Base-by-base conservation (phyloP, 1,284 basidiomycete species). In the Athelia psychrophila region DNA sequence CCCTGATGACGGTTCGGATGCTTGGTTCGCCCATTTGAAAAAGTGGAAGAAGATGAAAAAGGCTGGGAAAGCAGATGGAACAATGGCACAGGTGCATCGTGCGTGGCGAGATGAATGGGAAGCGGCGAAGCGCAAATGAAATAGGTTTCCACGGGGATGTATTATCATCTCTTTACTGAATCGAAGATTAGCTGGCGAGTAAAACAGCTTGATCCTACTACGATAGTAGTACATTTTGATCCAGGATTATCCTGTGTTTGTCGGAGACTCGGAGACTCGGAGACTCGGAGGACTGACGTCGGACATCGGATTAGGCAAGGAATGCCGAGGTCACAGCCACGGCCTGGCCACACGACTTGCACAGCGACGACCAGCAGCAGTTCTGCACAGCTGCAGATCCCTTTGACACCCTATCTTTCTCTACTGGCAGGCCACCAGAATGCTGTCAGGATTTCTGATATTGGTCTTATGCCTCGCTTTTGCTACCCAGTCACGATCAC, bases 11-110 rank as follows among this genome's bases (percentile, higher is more conserved):
- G 51, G 56, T 3, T 56, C 58, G 20, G 54, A 63, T 22, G 57
- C 59, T n/a, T 63, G 56, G 56, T 54, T 40, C 40, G 60, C 61
- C 33, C 61, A 64, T 44, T 52, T 73, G 54, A 60, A 59, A 56
- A 66, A 63, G 52, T 64, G 62, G 63, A 60, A 57, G 20, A 42
- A 42, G 38, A n/a, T 42, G 38, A 42, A 42, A 22, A 42, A 42
- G 38, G 38, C 38, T 42, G 38, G 38, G n/a, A 42, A 42, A 42
- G 38, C n/a, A 22, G n/a, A 42, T 42, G n/a, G n/a, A n/a, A 42
- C n/a, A 9, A 18, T 42, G 20, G 38, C n/a, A 6, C 38, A 42
- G 20, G 38, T 16, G 20, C 20, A 18, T 42, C 38, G 20, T 5
- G 38, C 38, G 6, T 42, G 38, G 38, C 16, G 20, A 42, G n/a